Evolutionary conservation across 2,329 filamentous ascomycete species (phyloP), one percentile per base, ranked within the genome.

Genomic region (Penicillium sp.): DNA sequence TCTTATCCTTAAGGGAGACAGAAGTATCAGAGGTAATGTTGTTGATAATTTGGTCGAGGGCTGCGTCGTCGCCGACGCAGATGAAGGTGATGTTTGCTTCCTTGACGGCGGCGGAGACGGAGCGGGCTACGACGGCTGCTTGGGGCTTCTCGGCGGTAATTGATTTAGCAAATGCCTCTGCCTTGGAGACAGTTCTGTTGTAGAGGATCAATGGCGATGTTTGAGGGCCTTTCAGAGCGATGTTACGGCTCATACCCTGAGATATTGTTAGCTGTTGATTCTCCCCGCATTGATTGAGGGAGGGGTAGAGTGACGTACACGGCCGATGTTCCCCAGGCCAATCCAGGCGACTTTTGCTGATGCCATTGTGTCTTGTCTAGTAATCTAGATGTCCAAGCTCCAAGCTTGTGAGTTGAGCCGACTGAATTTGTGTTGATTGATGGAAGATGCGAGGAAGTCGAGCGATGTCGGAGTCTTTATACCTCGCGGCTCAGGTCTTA

Each of bases 301-400:
- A 50, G n/a, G 7, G 15, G 5, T 41, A 15, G 15, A 15, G 15
- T 46, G 31, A 78, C 86, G 81, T 81, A 90, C 91, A 73, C 89
- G 85, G 67, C 91, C 93, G 88, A 96, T 96, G 76, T 96, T 96
- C 56, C 92, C 92, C 55, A 96, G 84, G 61, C 93, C 92, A 58
- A 96, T 87, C 87, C 88, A 96, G 69, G 92, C 84, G 56, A 95
- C 72, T 76, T 85, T 87, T 66, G 69, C 67, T 59, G 69, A 72
- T 29, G 72, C 65, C 73, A 75, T 75, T 31, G 29, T 65, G 11
- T 9, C 19, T 44, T 48, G 23, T 41, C 17, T 15, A 49, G 17
- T 19, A 19, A 5, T 29, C 23, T 29, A 23, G n/a, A 8, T 5
- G 8, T 6, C 26, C n/a, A 44, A 44, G 35, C 13, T 51, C 26